phyloP scores from a whole-genome alignment of 805 yeast species.

The Torulaspora maleeae region DNA sequence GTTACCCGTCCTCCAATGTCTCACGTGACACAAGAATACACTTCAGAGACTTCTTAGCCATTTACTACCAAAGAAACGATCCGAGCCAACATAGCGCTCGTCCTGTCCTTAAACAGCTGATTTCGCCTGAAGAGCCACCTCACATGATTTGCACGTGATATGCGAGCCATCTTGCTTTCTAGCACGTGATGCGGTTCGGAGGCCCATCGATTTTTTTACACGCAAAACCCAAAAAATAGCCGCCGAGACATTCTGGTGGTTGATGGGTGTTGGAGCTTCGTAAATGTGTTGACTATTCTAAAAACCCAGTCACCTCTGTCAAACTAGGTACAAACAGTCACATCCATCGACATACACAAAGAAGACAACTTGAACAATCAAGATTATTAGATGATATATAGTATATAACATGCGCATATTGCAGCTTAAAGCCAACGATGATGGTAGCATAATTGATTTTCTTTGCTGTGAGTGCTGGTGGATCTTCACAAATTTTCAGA shows the following conservation, averaged over 20 bases:
- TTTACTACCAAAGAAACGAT: no score
- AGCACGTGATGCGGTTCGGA: no score
- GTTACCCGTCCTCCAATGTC: neutral
- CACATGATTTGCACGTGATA: no score
- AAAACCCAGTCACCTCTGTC: neutral
- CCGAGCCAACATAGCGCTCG: no score
- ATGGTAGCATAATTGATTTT: neutral
- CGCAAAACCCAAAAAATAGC: neutral
- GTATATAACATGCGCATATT: neutral
- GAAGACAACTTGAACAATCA: neutral
- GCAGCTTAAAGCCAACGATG: neutral
- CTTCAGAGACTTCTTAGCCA: no score
- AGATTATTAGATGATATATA: neutral
- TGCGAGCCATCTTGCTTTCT: no score
- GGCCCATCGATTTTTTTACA: no score
- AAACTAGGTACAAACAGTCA: neutral
- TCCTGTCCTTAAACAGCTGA: no score
- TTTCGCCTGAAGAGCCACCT: no score
- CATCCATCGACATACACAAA: neutral
- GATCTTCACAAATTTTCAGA: slow-evolving; percentile 6
- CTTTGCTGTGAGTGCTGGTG: neutral
- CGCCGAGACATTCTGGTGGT: neutral
- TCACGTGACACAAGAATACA: neutral
- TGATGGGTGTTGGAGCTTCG: neutral
- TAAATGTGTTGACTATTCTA: no score